phyloP scores from a whole-genome alignment of 495 filamentous ascomycete species.

The Hypoxylon trugodes region DNA sequence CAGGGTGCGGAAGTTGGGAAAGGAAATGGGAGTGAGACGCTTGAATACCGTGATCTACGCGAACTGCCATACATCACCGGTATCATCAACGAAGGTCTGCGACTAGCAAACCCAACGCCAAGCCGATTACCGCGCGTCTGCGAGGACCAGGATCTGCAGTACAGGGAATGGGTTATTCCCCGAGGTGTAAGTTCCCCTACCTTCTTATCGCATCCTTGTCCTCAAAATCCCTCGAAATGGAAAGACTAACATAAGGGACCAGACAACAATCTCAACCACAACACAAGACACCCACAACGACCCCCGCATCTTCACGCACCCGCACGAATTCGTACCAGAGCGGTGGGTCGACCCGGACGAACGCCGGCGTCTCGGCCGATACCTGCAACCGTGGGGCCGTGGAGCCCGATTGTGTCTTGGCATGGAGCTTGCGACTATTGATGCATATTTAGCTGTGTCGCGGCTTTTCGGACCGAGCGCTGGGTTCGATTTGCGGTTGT shows the following conservation, averaged over 20 bases:
- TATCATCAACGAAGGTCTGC: constrained; percentile 51
- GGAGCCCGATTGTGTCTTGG: constrained; percentile 57
- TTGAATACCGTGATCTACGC: constrained; percentile 36
- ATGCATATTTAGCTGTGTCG: constrained; percentile 54
- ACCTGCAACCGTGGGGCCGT: constrained; percentile 56
- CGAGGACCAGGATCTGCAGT: constrained; percentile 51
- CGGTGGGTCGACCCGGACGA: constrained; percentile 55
- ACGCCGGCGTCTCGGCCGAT: constrained; percentile 44
- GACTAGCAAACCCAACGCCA: constrained; percentile 54
- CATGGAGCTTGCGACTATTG: constrained; percentile 57
- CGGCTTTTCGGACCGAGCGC: constrained; percentile 26
- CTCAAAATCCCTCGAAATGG: not conserved
- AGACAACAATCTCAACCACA: constrained; percentile 42
- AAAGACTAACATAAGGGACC: not conserved
- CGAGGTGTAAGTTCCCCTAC: constrained; percentile 32
- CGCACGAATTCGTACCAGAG: constrained; percentile 53
- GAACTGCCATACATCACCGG: constrained; percentile 53
- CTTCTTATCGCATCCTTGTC: not conserved
- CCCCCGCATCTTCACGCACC: constrained; percentile 46
- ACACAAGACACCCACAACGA: constrained; percentile 50
- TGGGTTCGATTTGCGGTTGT: constrained; percentile 23
- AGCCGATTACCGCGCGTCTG: constrained; percentile 53
- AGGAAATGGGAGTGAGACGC: too few species aligned
- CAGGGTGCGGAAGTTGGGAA: too few species aligned
- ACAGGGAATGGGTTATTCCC: constrained; percentile 44